These are phyloP conservation scores for Nemania sp. DNA, from an alignment of 2,329 filamentous ascomycete genomes.

Conservation along the genomic window DNA sequence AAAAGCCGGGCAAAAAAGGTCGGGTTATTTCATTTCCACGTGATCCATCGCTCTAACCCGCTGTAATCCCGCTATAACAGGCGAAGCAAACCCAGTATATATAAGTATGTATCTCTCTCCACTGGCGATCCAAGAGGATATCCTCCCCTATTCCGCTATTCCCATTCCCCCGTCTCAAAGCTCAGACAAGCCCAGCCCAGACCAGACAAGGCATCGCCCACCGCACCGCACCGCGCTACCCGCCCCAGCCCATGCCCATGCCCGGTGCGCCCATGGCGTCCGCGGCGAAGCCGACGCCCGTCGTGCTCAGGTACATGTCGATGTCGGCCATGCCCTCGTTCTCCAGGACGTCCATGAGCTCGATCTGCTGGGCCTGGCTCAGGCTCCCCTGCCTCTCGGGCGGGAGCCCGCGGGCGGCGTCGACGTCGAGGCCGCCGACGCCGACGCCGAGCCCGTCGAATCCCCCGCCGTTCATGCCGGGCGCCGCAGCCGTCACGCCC, in stretches of 20 bases:
- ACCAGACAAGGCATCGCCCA: too few species aligned
- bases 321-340: slow-evolving; percentile 68
- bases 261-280: neutral
- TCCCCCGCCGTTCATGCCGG: slow-evolving; percentile 32
- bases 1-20: too few species aligned
- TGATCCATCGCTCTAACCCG: too few species aligned
- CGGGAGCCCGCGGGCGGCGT: slow-evolving; percentile 38
- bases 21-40: too few species aligned
- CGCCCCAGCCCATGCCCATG: neutral
- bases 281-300: slow-evolving; percentile 34
- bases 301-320: slow-evolving; percentile 59
- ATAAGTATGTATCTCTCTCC: too few species aligned
- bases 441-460: slow-evolving; percentile 31
- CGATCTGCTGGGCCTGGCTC: slow-evolving; percentile 79
- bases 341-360: slow-evolving; percentile 81
- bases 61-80: too few species aligned
- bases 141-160: too few species aligned
- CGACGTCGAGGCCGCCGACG: slow-evolving; percentile 13
- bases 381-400: slow-evolving; percentile 68
- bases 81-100: too few species aligned
- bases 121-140: too few species aligned
- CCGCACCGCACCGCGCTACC: too few species aligned
- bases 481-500: slow-evolving; percentile 26
- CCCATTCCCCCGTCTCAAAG: too few species aligned
- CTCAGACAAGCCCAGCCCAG: too few species aligned